Conservation (phyloP, 306 rosid genomes). For the Quercus aquifolioides region DNA sequence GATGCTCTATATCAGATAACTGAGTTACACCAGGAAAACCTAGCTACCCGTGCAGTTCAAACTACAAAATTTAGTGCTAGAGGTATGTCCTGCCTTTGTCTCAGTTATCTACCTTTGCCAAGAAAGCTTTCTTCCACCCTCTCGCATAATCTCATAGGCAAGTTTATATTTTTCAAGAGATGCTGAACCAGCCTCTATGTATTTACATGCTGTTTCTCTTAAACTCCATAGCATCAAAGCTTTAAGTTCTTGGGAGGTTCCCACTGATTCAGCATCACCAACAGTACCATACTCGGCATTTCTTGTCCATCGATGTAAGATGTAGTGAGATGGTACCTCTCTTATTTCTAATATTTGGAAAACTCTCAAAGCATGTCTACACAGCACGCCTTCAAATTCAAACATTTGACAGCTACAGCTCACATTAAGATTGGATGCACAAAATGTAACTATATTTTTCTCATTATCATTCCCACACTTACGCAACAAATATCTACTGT, state of each 20-base stretch:
- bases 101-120: conserved; percentile 63
- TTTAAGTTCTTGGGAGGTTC: conserved; percentile 70
- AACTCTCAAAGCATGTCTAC: conserved; percentile 83
- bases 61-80: conserved; percentile 28
- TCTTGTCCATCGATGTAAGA: conserved; percentile 87
- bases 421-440: conserved; percentile 49
- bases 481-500: conserved; percentile 78
- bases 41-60: conserved; percentile 18
- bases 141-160: conserved; percentile 86
- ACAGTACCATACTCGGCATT: conserved; percentile 81
- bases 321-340: conserved; percentile 79
- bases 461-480: conserved; percentile 72
- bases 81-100: conserved; percentile 26
- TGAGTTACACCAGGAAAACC: conserved; percentile 12
- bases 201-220: conserved; percentile 89
- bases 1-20: conserved; percentile 25
- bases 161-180: conserved; percentile 85
- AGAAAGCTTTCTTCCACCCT: conserved; percentile 86
- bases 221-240: conserved; percentile 90
- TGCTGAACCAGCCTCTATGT: conserved; percentile 81
- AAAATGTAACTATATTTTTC: conserved; percentile 63
- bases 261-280: conserved; percentile 62
- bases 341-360: conserved; percentile 79
- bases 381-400: conserved; percentile 88
- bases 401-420: conserved; percentile 93